phyloP scores from a whole-genome alignment of 352 stramenopile species.

The Aphanomyces cochlioides region DNA sequence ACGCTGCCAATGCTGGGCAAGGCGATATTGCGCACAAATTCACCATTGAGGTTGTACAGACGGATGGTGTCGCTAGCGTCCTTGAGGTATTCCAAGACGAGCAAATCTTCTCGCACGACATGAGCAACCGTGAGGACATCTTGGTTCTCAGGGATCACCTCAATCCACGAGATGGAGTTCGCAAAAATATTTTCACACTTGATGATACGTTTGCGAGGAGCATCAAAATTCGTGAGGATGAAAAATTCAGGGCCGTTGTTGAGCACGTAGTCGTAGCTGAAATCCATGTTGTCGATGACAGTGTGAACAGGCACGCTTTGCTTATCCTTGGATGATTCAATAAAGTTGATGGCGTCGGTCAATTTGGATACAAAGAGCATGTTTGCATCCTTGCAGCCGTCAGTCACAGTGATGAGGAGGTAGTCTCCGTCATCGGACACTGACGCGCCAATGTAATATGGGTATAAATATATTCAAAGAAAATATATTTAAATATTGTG shows the following conservation, averaged over 20 bases:
- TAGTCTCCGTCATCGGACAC: slow-evolving; percentile 78
- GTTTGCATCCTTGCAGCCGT: slow-evolving; percentile 88
- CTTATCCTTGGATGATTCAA: slow-evolving; percentile 36
- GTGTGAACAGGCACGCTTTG: slow-evolving; percentile 56
- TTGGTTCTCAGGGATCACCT: slow-evolving; percentile 66
- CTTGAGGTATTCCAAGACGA: slow-evolving; percentile 78
- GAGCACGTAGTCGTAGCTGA: slow-evolving; percentile 77
- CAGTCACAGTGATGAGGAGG: slow-evolving; percentile 67
- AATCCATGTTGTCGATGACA: slow-evolving; percentile 84
- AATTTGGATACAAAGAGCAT: slow-evolving; percentile 77
- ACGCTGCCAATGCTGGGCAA: slow-evolving; percentile 68
- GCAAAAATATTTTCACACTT: slow-evolving; percentile 35
- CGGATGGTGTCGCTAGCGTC: slow-evolving; percentile 78
- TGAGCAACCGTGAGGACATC: slow-evolving; percentile 75
- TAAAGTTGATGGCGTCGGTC: slow-evolving; percentile 44
- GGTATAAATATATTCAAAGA: no score
- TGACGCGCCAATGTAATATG: slow-evolving; percentile 63
- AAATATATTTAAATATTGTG: no score
- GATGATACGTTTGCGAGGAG: slow-evolving; percentile 74
- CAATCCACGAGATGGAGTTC: slow-evolving; percentile 50
- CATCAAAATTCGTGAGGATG: slow-evolving; percentile 82
- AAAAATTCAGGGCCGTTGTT: slow-evolving; percentile 87
- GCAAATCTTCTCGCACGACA: slow-evolving; percentile 55
- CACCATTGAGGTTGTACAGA: slow-evolving; percentile 69
- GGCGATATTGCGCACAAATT: slow-evolving; percentile 69